phyloP scores from a whole-genome alignment of 257 asterid genomes.

The Apocynum venetum region DNA sequence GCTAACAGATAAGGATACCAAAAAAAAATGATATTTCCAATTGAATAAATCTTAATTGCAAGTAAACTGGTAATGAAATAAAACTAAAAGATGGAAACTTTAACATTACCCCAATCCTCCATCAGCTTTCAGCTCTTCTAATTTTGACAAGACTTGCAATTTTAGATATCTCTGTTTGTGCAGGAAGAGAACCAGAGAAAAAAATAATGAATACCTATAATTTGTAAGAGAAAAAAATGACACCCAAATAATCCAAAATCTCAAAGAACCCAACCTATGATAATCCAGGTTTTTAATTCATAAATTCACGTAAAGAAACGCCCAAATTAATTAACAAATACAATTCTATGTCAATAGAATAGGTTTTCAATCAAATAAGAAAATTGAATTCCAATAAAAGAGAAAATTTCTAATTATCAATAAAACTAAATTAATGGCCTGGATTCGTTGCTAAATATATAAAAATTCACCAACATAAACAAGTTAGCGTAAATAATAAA shows the following conservation, averaged over 20 bases:
- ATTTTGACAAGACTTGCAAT: slow-evolving; percentile 4
- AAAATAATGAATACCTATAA: neutral
- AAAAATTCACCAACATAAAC: neutral
- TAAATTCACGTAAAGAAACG: neutral
- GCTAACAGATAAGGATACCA: neutral
- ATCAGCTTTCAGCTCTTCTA: slow-evolving; percentile 33
- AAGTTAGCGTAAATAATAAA: neutral
- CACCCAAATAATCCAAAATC: neutral
- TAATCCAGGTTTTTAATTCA: neutral
- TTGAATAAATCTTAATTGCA: neutral
- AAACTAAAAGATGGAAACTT: neutral
- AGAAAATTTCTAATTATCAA: neutral
- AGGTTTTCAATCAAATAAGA: neutral
- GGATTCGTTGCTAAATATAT: neutral
- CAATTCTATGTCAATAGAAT: neutral
- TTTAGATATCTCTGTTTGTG: neutral
- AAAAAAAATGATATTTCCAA: neutral
- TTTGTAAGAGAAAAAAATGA: neutral
- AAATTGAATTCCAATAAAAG: neutral
- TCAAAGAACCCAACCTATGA: neutral
- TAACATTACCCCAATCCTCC: slow-evolving; percentile 81
- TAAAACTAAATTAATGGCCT: neutral
- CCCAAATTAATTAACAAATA: neutral
- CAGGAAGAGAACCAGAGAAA: neutral
- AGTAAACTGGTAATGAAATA: neutral